Evolutionary conservation across 495 filamentous ascomycete genomes (phyloP).

Genomic region (Articulospora tetracladia): DNA sequence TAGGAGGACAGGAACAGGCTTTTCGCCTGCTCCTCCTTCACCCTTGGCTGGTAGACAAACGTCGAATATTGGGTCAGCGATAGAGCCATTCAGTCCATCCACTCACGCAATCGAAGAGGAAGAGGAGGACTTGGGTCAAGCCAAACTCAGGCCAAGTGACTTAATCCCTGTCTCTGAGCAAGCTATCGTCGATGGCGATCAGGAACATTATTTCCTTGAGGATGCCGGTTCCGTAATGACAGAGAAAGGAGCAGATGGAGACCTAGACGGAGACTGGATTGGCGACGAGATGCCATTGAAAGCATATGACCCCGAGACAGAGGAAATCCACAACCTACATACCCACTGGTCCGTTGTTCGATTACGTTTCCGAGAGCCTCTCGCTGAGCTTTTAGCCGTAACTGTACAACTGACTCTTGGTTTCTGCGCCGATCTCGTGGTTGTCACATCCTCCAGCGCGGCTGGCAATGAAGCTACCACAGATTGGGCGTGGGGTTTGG

Average conservation of each 20-base stretch:
- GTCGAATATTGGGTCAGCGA: conserved; percentile 2
- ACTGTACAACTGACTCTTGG: conserved; percentile 35
- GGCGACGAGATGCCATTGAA: conserved; percentile 10
- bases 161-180: conserved; percentile 4
- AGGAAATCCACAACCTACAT: conserved; percentile 38
- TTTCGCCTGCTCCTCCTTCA: background rate
- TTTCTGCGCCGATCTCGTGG: conserved; percentile 44
- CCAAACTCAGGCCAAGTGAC: background rate
- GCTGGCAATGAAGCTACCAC: conserved; percentile 27
- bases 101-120: conserved; percentile 5
- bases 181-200: conserved; percentile 8
- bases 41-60: background rate
- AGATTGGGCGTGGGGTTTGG: conserved; percentile 51
- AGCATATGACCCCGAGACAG: conserved; percentile 13
- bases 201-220: conserved; percentile 20
- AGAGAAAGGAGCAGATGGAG: conserved; percentile 22
- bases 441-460: conserved; percentile 34
- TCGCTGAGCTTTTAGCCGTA: conserved; percentile 48
- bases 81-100: conserved; percentile 4
- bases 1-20: conserved; percentile 4
- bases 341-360: conserved; percentile 52
- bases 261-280: conserved; percentile 38
- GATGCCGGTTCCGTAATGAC: conserved; percentile 21
- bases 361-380: conserved; percentile 43
- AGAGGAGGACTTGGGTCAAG: conserved; percentile 5